Conservation (phyloP, 768 basidiomycete genomes). For the Boletus sp. region DNA sequence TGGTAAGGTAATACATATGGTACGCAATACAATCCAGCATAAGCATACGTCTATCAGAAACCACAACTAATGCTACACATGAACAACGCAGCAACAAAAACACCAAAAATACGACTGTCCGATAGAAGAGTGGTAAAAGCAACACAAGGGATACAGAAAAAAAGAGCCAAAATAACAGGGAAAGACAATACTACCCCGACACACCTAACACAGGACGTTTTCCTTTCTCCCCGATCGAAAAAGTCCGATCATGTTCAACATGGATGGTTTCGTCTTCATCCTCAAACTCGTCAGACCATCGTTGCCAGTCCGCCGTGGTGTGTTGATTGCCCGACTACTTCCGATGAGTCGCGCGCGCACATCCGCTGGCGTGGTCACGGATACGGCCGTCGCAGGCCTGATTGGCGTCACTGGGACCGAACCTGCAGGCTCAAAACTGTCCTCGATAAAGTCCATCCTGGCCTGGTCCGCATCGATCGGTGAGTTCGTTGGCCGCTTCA, state of each 20-base stretch:
- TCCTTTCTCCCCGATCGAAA: conserved; percentile 30
- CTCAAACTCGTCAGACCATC: conserved; percentile 6
- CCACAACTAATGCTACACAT: neutral
- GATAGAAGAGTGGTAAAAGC: too few species aligned
- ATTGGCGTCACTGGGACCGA: conserved; percentile 4
- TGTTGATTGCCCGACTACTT: conserved; percentile 4
- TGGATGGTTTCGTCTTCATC: conserved; percentile 23
- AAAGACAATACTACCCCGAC: neutral
- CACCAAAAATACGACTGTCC: neutral
- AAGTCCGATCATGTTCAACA: conserved; percentile 29
- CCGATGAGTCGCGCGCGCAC: neutral
- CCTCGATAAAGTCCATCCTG: conserved; percentile 40
- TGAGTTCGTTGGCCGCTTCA: conserved; percentile 34
- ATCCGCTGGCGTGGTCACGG: neutral
- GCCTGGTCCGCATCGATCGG: conserved; percentile 35
- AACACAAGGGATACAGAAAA: neutral
- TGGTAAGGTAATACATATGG: neutral
- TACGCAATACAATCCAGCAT: neutral
- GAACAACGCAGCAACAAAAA: neutral
- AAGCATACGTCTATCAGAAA: neutral
- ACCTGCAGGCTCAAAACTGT: conserved; percentile 39
- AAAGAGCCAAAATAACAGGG: neutral
- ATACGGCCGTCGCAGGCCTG: neutral
- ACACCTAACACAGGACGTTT: conserved; percentile 1
- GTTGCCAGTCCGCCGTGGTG: conserved; percentile 3